A percentile compares a stretch with the other conserved stretches of the same genome.
These are phyloP conservation scores for Eimeria tenella DNA, from an alignment of 169 alveolate genomes.

Conservation along the genomic window DNA sequence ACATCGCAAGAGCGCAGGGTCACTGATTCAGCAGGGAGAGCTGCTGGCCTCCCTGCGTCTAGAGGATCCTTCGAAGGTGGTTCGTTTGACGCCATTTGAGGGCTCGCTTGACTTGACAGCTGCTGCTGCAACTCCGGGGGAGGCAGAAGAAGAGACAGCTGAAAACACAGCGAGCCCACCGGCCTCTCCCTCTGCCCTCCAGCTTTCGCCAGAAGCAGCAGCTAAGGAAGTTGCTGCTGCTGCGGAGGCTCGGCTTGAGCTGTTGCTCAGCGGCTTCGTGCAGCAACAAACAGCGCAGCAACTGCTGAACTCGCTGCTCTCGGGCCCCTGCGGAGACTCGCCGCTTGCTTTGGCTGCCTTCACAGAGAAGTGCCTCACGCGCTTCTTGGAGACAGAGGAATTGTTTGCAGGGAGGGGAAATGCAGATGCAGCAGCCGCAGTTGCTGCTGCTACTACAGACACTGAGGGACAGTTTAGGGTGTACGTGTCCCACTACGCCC, in stretches of 20 bases:
- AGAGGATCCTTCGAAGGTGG: slow-evolving; percentile 70
- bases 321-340: slow-evolving; percentile 27
- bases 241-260: not conserved
- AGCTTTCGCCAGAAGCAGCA: not conserved
- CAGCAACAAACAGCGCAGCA: slow-evolving; percentile 38
- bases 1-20: slow-evolving; percentile 87
- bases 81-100: slow-evolving; percentile 24
- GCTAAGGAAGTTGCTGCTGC: slow-evolving; percentile 12
- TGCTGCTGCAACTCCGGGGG: not conserved
- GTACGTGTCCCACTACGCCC: slow-evolving; percentile 19
- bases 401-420: slow-evolving; percentile 40
- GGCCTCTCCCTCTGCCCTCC: not conserved
- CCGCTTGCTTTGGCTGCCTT: not conserved
- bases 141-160: not conserved
- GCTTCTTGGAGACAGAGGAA: slow-evolving; percentile 24
- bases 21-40: slow-evolving; percentile 85
- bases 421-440: slow-evolving; percentile 41
- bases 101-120: slow-evolving; percentile 55
- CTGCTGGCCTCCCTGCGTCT: slow-evolving; percentile 82
- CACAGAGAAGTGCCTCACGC: not conserved
- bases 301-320: not conserved
- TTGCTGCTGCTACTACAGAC: slow-evolving; percentile 44
- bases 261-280: slow-evolving; percentile 45
- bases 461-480: slow-evolving; percentile 2
- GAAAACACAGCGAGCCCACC: not conserved